Evolutionary conservation across 306 rosid species (phyloP), one percentile per base, ranked within the genome.

Genomic region (Fagus crenata): DNA sequence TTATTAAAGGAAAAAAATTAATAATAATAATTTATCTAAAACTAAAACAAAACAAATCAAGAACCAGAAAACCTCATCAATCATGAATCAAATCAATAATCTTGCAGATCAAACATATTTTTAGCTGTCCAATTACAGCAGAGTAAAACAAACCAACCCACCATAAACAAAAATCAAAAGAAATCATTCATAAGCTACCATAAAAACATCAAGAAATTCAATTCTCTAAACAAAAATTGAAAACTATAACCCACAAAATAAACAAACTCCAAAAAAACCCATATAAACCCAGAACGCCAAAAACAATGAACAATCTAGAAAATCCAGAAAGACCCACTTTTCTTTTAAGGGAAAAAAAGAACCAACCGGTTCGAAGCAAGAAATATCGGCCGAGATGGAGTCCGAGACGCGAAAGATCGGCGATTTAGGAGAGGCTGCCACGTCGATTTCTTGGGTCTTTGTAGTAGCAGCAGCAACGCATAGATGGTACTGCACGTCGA

Each of bases 401-500:
- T 86, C 82, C 15, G 65, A 53, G 54, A 85, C 91, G 59, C 79
- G 77, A 63, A 89, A 86, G 83, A 82, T 81, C 53, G 92, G 90
- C 15, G 89, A 51, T 35, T 96, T 65, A 79, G 90, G 75, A 8
- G 91, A 81, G 2, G 96, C 81, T 7, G 93, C 82, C 69, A 79
- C 80, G 61, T 86, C 93, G 69, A 84, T 86, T 78, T 84, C 78
- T 40, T 80, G 82, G 78, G 90, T 40, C 89, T 92, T 71, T 87
- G 85, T 22, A 8, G 22, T 9, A 58, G 64, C 1, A 28, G 71
- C 0, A 2, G 89, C 74, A 7, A 85, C 92, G 70, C 92, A 81
- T 13, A 89, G 79, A 78, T 86, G 89, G 83, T 81, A 90, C 85
- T 92, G 89, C 68, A 90, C 85, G 59, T 92, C 93, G 70, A 87